Evolutionary conservation across 1,284 basidiomycete genomes (phyloP), one percentile per base, ranked within the genome.

Genomic region (Marasmius tenuissimus): DNA sequence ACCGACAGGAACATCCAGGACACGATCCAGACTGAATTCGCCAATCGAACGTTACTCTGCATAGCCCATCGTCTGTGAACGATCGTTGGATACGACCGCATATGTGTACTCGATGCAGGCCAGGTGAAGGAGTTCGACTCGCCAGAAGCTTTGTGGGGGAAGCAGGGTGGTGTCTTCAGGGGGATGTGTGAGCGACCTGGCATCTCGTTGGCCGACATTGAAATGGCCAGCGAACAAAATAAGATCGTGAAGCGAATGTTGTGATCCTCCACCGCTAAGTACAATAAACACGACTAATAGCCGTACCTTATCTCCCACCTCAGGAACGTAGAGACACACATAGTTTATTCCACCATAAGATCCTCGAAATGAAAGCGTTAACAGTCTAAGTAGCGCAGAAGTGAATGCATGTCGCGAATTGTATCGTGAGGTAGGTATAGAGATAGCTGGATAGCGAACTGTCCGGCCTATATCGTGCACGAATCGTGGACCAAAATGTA

Each of bases 1-100:
- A 92, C 89, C 1, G 90, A 93, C 70, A 74, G 81, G 62, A 85
- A 85, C 62, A 89, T 92, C 59, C 89, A 92, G 69, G 77, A 83
- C 59, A 91, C 90, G 33, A 91, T 93, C 63, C 78, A 85, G 1
- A 79, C 75, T 38, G 89, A 91, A 72, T 92, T 92, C 73, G 73
- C 72, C 38, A 81, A 86, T 67, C 82, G 87, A 45, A 92, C 91
- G 0, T 82, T 89, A 39, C 70, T 90, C 11, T 89, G 85, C 66
- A 88, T 89, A 58, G 86, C 85, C 58, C 85, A 89, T 69, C 82
- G 87, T 39, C 71, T 87, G 60, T 78, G 81, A 9, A 87, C 85
- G 7, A 84, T 87, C 67, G 81, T 86, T 58, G 78, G 81, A 16
- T 86, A 84, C 68, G 85, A 88, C 66, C 75, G 83, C 22, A 82